A percentile compares a stretch with the other conserved stretches of the same genome.
Evolutionary conservation across 1,139 yeast species (phyloP).

Genomic region (Lodderomyces orthopsilosis): DNA sequence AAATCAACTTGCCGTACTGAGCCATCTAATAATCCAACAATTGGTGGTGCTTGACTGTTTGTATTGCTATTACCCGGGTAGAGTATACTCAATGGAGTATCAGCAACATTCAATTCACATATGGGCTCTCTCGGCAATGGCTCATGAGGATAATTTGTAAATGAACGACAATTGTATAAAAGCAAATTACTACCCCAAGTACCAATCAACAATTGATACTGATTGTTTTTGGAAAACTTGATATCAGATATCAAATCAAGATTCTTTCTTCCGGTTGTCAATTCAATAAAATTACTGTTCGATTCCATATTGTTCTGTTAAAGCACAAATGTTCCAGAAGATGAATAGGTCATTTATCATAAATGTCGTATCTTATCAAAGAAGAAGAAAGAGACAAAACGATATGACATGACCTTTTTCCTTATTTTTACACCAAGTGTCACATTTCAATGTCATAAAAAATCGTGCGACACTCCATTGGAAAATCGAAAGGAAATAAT

Average conservation of each 20-base stretch:
- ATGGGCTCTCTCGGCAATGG: constrained; percentile 11
- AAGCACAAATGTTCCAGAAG: background rate
- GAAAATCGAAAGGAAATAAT: no score
- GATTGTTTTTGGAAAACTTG: constrained; percentile 25
- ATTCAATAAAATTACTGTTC: constrained; percentile 13
- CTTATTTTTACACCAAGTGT: no score
- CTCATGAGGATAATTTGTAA: constrained; percentile 10
- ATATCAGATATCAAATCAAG: constrained; percentile 33
- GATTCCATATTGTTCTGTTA: constrained; percentile 7
- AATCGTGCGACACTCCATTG: no score
- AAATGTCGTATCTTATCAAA: background rate
- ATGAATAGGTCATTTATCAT: background rate
- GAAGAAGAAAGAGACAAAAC: background rate
- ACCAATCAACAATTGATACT: constrained; percentile 34
- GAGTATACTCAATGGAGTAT: constrained; percentile 14
- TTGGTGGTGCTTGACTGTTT: constrained; percentile 17
- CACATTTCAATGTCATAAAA: background rate
- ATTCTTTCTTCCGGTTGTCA: constrained; percentile 19
- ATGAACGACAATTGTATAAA: constrained; percentile 29
- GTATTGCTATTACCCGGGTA: constrained; percentile 16
- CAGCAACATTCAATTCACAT: constrained; percentile 5
- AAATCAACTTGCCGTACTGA: constrained; percentile 38
- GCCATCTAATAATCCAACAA: constrained; percentile 43
- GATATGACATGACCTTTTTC: background rate
- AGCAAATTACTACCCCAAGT: constrained; percentile 42